Conservation (phyloP, 2,329 filamentous ascomycete genomes). For the Gremmenia infestans region DNA sequence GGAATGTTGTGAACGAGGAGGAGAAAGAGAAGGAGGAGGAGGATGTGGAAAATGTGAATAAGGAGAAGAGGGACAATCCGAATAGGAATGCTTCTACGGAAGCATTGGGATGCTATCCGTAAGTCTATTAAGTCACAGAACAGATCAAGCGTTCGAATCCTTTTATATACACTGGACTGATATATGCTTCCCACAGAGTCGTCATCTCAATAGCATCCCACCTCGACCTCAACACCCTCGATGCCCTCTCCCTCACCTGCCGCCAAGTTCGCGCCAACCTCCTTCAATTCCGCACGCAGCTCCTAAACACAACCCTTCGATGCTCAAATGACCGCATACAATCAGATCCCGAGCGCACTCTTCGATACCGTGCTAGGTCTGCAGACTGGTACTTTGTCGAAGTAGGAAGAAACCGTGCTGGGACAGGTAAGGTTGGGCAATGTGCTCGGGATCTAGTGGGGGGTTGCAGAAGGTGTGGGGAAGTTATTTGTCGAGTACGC, state of each 20-base stretch:
- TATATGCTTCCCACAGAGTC: constrained; percentile 50
- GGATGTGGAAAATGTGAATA: not conserved
- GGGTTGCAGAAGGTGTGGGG: constrained; percentile 73
- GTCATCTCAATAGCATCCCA: constrained; percentile 67
- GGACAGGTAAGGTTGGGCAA: constrained; percentile 63
- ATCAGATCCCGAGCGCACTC: constrained; percentile 50
- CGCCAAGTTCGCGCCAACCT: constrained; percentile 73
- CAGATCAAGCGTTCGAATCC: not conserved
- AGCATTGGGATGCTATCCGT: constrained; percentile 65
- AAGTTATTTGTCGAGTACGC: constrained; percentile 74
- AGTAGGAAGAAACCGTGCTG: constrained; percentile 40
- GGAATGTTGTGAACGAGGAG: not conserved
- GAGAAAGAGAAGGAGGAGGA: constrained; percentile 3
- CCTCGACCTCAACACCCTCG: constrained; percentile 83
- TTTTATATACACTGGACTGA: constrained; percentile 6
- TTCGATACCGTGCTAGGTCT: constrained; percentile 53
- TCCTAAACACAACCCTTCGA: constrained; percentile 70
- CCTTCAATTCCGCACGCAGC: constrained; percentile 68
- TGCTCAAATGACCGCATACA: constrained; percentile 67
- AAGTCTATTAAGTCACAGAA: constrained; percentile 37
- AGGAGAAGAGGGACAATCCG: constrained; percentile 30
- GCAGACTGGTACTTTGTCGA: constrained; percentile 57
- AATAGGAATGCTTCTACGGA: constrained; percentile 57
- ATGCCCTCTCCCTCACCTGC: constrained; percentile 77
- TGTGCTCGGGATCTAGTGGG: constrained; percentile 87